Percentiles rank a stretch among this genome's conserved stretches.
Conservation (phyloP, 1,284 basidiomycete species). For the Macrocystidia cucumis region DNA sequence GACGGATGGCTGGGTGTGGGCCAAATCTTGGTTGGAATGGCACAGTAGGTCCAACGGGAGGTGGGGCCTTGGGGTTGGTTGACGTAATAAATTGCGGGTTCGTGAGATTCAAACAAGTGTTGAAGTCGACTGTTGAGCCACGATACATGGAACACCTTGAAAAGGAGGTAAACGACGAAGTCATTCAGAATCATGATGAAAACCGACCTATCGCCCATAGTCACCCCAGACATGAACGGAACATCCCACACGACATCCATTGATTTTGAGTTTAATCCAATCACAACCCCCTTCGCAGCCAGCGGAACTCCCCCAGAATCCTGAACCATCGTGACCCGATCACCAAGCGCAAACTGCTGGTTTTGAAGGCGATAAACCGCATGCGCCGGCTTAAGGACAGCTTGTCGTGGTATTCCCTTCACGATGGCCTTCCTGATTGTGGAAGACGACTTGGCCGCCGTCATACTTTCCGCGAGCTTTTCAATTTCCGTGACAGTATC, state of each 20-base stretch:
- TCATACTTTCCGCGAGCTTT: conserved; percentile 62
- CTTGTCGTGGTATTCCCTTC: conserved; percentile 89
- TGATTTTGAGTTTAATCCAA: conserved; percentile 79
- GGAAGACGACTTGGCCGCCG: conserved; percentile 46
- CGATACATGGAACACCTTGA: conserved; percentile 83
- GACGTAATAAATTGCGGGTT: conserved; percentile 76
- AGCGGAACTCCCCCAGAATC: conserved; percentile 94
- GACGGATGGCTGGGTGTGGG: conserved; percentile 52
- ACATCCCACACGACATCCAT: conserved; percentile 98
- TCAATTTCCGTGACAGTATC: conserved; percentile 78
- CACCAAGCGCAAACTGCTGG: conserved; percentile 89
- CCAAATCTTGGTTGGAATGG: conserved; percentile 66
- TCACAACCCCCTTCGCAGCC: conserved; percentile 88
- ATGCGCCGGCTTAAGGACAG: conserved; percentile 90
- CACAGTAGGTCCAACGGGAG: conserved; percentile 31
- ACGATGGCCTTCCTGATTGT: conserved; percentile 86
- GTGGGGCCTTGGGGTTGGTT: conserved; percentile 47
- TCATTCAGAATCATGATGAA: neutral
- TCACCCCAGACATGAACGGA: conserved; percentile 90
- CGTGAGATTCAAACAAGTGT: conserved; percentile 80
- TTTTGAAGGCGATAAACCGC: conserved; percentile 86
- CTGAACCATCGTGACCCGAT: conserved; percentile 93
- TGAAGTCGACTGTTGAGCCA: conserved; percentile 80
- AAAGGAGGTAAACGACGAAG: conserved; percentile 3
- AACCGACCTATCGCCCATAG: conserved; percentile 73